Evolutionary conservation across 768 basidiomycete genomes (phyloP).

Genomic region (Dacryopinax primogenitus): DNA sequence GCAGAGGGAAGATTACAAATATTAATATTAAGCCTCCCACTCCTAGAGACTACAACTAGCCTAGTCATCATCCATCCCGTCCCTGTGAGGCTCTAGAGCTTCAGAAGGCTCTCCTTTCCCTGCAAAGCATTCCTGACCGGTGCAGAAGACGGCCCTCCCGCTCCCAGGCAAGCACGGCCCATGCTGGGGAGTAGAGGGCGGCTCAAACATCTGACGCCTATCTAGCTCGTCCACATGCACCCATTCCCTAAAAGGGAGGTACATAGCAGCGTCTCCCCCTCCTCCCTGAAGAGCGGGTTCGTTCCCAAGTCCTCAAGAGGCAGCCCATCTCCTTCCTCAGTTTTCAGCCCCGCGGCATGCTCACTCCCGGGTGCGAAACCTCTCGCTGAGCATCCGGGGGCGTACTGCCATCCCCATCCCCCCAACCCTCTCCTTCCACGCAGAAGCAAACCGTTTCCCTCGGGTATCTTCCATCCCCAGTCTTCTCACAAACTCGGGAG

Average conservation of each 20-base stretch:
- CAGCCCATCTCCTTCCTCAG: not conserved
- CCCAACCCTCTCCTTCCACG: not conserved
- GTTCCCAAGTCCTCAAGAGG: not conserved
- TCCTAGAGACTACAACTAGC: not conserved
- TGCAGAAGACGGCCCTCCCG: too few species aligned
- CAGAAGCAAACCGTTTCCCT: not conserved
- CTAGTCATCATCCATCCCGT: not conserved
- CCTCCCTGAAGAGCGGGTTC: not conserved
- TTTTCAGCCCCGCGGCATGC: not conserved
- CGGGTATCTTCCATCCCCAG: constrained; percentile 18
- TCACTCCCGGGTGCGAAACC: too few species aligned
- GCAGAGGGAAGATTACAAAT: not conserved
- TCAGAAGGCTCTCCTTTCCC: too few species aligned
- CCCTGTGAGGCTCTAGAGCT: too few species aligned
- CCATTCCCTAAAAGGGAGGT: too few species aligned
- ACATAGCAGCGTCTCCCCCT: too few species aligned
- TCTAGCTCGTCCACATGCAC: too few species aligned
- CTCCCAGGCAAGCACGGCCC: too few species aligned
- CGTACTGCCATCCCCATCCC: not conserved
- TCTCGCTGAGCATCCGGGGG: not conserved
- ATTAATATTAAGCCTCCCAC: not conserved
- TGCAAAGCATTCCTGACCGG: too few species aligned
- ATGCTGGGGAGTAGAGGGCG: too few species aligned
- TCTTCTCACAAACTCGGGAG: constrained; percentile 35
- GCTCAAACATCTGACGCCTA: too few species aligned